Percentiles rank a stretch among this genome's conserved stretches.
Evolutionary conservation across 1,284 basidiomycete genomes (phyloP).

Genomic region (Exobasidium rhododendri): DNA sequence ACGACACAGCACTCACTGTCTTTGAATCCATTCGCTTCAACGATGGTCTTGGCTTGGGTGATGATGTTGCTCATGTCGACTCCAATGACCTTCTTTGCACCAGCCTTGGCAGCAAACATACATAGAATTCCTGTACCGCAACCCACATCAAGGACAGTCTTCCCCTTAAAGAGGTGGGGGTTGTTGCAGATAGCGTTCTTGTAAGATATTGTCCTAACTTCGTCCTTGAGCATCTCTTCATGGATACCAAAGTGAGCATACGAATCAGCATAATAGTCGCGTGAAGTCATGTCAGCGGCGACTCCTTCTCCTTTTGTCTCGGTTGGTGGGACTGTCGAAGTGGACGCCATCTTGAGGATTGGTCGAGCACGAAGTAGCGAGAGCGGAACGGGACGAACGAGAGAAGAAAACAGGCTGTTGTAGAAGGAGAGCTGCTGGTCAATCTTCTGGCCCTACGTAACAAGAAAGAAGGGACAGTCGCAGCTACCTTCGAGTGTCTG

Average conservation of each 20-base stretch:
- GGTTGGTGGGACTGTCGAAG: slow-evolving; percentile 20
- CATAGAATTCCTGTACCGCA: slow-evolving; percentile 98
- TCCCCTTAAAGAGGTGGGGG: slow-evolving; percentile 79
- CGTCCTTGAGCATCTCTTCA: slow-evolving; percentile 94
- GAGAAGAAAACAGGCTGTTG: not conserved
- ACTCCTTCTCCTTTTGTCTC: slow-evolving; percentile 16
- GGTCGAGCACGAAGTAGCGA: not conserved
- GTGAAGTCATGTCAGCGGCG: slow-evolving; percentile 43
- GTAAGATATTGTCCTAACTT: slow-evolving; percentile 91
- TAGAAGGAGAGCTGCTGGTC: too few relatives aligned
- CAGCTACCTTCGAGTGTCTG: too few relatives aligned
- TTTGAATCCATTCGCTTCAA: slow-evolving; percentile 92
- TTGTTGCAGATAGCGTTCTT: slow-evolving; percentile 93
- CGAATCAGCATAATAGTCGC: slow-evolving; percentile 54
- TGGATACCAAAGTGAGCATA: slow-evolving; percentile 55
- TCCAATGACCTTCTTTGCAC: slow-evolving; percentile 77
- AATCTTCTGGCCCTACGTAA: too few relatives aligned
- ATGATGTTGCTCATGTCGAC: slow-evolving; percentile 99
- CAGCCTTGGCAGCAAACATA: slow-evolving; percentile 98
- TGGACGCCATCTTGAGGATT: slow-evolving; percentile 28
- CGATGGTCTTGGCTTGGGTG: slow-evolving; percentile 95
- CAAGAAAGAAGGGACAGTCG: too few relatives aligned
- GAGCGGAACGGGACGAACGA: not conserved
- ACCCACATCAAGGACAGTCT: slow-evolving; percentile 85
- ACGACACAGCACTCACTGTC: slow-evolving; percentile 66